phyloP scores from a whole-genome alignment of 2,329 filamentous ascomycete genomes.

The Phialophora macrospora region DNA sequence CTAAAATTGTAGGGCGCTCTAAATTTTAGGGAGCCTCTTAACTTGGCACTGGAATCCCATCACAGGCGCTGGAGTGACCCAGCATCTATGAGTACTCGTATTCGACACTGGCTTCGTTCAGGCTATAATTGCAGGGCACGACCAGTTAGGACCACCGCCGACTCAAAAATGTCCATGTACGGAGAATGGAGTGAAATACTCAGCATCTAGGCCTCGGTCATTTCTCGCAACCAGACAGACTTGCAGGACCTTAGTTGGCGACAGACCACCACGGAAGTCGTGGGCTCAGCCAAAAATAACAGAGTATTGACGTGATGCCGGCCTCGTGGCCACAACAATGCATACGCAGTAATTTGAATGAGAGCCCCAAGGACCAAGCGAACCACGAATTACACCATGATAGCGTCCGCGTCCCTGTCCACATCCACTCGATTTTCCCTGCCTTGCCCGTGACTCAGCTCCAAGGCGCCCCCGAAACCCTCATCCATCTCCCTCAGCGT shows the following conservation, averaged over 20 bases:
- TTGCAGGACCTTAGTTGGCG: background rate
- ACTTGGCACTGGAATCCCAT: too few species aligned
- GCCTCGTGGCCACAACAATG: background rate
- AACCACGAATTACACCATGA: slow-evolving; percentile 24
- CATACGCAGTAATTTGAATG: background rate
- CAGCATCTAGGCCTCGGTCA: background rate
- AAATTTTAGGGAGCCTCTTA: too few species aligned
- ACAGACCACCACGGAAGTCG: background rate
- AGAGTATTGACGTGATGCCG: background rate
- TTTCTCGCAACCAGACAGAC: background rate
- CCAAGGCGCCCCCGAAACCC: slow-evolving; percentile 52
- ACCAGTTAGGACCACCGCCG: too few species aligned
- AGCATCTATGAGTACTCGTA: too few species aligned
- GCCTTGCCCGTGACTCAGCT: slow-evolving; percentile 24
- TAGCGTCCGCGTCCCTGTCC: slow-evolving; percentile 19
- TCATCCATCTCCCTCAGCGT: slow-evolving; percentile 91
- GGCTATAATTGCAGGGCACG: background rate
- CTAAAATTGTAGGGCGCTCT: slow-evolving; percentile 5
- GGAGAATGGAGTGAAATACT: too few species aligned
- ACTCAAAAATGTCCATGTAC: too few species aligned
- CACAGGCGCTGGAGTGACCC: background rate
- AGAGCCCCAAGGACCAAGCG: background rate
- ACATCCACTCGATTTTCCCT: slow-evolving; percentile 6
- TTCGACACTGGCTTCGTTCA: background rate
- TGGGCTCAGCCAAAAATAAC: background rate